A percentile compares a stretch with the other conserved stretches of the same genome.
phyloP scores from a whole-genome alignment of 768 basidiomycete genomes.

The Podaxis sp. region DNA sequence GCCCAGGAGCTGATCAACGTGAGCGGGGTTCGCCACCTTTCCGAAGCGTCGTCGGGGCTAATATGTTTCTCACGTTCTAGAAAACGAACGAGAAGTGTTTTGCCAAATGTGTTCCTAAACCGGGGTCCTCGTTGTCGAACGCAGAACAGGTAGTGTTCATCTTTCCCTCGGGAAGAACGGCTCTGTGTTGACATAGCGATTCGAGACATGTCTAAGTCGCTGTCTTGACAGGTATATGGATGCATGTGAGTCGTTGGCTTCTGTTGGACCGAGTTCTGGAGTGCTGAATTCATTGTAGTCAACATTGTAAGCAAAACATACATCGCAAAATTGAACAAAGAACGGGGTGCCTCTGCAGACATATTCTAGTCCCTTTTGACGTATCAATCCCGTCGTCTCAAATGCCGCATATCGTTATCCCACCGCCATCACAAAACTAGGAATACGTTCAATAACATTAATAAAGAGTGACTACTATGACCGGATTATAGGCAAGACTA shows the following conservation, averaged over 20 bases:
- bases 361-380: conserved; percentile 11
- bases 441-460: background rate
- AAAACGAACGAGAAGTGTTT: conserved; percentile 82
- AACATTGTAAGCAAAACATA: conserved; percentile 77
- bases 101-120: conserved; percentile 75
- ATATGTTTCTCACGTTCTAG: conserved; percentile 35
- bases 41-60: background rate
- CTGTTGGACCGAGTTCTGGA: background rate
- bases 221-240: conserved; percentile 86
- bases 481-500: background rate
- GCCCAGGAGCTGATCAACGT: conserved; percentile 85
- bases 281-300: conserved; percentile 43
- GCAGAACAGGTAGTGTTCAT: conserved; percentile 7
- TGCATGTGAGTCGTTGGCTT: conserved; percentile 58
- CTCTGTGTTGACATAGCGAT: background rate
- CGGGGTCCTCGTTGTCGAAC: conserved; percentile 34
- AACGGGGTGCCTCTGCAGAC: conserved; percentile 36
- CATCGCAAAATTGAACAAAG: conserved; percentile 53
- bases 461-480: background rate
- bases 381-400: background rate
- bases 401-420: background rate
- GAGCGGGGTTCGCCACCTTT: conserved; percentile 20
- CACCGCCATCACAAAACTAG: background rate
- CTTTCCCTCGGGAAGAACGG: background rate
- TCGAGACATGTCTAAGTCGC: conserved; percentile 68